phyloP scores from a whole-genome alignment of 441 rosid species.

The Isatis lusitanica region DNA sequence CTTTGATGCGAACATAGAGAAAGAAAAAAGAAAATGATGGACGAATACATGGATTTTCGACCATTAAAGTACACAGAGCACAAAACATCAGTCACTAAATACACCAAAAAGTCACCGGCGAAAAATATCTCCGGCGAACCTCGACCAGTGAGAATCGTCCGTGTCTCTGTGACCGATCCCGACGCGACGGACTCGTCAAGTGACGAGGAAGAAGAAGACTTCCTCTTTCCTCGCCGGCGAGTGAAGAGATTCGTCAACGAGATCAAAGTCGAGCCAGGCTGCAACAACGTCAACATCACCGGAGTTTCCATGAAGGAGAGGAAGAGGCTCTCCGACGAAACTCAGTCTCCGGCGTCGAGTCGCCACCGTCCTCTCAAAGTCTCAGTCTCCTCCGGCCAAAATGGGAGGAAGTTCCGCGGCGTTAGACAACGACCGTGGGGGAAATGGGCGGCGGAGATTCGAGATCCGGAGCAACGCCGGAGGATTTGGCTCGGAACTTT shows the following conservation, averaged over 20 bases:
- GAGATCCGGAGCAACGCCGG: constrained; percentile 81
- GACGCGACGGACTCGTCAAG: constrained; percentile 95
- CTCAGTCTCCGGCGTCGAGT: constrained; percentile 17
- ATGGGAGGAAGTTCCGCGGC: constrained; percentile 74
- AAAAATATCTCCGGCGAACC: constrained; percentile 15
- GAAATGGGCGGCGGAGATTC: constrained; percentile 97
- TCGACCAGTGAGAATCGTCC: constrained; percentile 39
- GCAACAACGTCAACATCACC: constrained; percentile 18
- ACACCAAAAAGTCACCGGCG: constrained; percentile 37
- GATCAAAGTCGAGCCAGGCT: constrained; percentile 51
- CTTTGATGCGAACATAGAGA: constrained; percentile 39
- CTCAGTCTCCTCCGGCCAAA: neutral
- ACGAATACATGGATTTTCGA: constrained; percentile 50
- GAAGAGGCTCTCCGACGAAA: constrained; percentile 38
- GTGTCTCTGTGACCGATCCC: constrained; percentile 64
- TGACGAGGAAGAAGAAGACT: constrained; percentile 52
- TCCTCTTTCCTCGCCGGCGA: constrained; percentile 48
- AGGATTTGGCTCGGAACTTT: constrained; percentile 95
- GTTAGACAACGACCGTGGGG: constrained; percentile 98
- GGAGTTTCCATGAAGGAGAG: constrained; percentile 17
- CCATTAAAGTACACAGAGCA: constrained; percentile 71
- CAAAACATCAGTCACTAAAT: constrained; percentile 47
- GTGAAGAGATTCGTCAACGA: constrained; percentile 68
- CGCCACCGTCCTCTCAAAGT: constrained; percentile 38
- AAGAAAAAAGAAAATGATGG: constrained; percentile 13